Conservation (phyloP, 768 basidiomycete species). For the Leccinum barrowsii region DNA sequence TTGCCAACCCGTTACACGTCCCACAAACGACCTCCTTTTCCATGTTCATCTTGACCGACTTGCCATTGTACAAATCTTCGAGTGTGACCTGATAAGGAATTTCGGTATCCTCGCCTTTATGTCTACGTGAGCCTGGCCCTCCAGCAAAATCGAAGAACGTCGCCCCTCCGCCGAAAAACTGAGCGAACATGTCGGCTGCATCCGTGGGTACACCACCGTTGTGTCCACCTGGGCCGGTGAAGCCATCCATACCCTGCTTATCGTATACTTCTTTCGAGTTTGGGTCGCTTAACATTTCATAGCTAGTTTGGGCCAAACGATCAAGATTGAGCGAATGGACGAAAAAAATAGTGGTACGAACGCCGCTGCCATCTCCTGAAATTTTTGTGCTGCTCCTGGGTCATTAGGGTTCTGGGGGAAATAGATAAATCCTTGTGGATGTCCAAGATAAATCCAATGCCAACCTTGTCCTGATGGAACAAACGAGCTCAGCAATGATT, state of each 20-base stretch:
- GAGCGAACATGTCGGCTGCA: slow-evolving; percentile 67
- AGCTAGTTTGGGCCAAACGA: slow-evolving; percentile 41
- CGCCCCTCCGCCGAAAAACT: slow-evolving; percentile 58
- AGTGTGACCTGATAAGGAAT: slow-evolving; percentile 83
- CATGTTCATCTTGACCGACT: slow-evolving; percentile 82
- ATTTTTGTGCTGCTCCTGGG: slow-evolving; percentile 75
- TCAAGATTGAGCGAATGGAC: slow-evolving; percentile 1
- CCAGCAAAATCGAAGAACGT: slow-evolving; percentile 70
- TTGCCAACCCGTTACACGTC: slow-evolving; percentile 70
- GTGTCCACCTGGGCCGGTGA: slow-evolving; percentile 47
- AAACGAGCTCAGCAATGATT: background rate
- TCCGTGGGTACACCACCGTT: slow-evolving; percentile 45
- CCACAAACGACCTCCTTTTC: slow-evolving; percentile 81
- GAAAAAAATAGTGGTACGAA: slow-evolving; percentile 37
- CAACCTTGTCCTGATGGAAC: slow-evolving; percentile 61
- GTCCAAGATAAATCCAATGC: slow-evolving; percentile 4
- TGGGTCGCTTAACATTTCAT: slow-evolving; percentile 77
- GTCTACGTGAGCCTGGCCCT: slow-evolving; percentile 41
- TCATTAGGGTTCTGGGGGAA: slow-evolving; percentile 76
- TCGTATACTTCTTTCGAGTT: slow-evolving; percentile 73
- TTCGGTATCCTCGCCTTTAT: slow-evolving; percentile 68
- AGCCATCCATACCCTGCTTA: slow-evolving; percentile 63
- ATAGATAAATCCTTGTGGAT: background rate
- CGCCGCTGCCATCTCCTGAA: slow-evolving; percentile 89
- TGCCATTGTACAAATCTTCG: slow-evolving; percentile 92